Conservation (phyloP, 1,284 basidiomycete species). For the Melampsora americana region DNA sequence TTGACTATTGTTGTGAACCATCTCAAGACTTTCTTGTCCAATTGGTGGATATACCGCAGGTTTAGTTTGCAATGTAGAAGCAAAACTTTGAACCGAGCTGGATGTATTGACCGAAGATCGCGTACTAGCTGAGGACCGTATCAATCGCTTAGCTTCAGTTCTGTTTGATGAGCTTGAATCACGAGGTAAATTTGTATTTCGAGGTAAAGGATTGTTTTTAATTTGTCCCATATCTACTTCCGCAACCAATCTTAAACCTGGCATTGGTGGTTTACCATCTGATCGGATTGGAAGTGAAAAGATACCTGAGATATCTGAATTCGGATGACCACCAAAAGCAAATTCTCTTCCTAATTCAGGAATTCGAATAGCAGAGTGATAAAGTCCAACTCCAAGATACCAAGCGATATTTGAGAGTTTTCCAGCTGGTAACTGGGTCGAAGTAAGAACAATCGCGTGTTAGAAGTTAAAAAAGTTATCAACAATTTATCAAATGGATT, state of each 20-base stretch:
- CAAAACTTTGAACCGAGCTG: no score
- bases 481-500: neutral
- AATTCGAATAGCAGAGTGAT: slow-evolving; percentile 29
- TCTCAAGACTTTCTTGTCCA: no score
- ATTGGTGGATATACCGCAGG: no score
- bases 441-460: neutral
- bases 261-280: slow-evolving; percentile 14
- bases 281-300: slow-evolving; percentile 23
- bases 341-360: slow-evolving; percentile 24
- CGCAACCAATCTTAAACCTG: slow-evolving; percentile 22
- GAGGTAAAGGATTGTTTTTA: neutral
- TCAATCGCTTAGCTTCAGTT: slow-evolving; percentile 12
- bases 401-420: slow-evolving; percentile 34
- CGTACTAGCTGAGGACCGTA: neutral
- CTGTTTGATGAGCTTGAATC: no score
- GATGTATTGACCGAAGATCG: no score
- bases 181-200: neutral
- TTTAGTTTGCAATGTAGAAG: no score
- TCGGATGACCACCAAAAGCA: slow-evolving; percentile 29
- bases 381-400: slow-evolving; percentile 29
- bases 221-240: slow-evolving; percentile 33
- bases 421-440: slow-evolving; percentile 12
- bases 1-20: no score
- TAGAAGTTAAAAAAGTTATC: neutral
- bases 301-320: slow-evolving; percentile 31